Conservation (phyloP, 306 rosid species). For the Rosa lucieae region DNA sequence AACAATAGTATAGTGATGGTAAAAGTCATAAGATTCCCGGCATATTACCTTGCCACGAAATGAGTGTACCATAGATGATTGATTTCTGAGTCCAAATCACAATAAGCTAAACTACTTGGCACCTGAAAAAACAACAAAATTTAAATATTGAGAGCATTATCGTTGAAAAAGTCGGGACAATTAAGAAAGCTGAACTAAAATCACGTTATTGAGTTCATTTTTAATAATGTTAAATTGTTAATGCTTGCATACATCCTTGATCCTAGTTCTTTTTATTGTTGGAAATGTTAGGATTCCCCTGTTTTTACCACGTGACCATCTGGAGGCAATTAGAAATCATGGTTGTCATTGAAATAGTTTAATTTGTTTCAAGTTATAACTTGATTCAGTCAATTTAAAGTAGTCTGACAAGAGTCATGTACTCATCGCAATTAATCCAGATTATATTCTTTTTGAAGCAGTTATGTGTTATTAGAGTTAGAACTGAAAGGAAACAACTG, state of each 20-base stretch:
- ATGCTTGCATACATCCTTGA: background rate
- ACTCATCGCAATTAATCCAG: no score
- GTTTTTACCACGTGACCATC: no score
- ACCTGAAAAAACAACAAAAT: background rate
- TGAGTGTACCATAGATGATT: constrained; percentile 6
- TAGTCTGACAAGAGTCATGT: no score
- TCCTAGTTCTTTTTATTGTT: background rate
- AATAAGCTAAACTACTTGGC: constrained; percentile 19
- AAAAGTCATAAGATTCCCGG: constrained; percentile 25
- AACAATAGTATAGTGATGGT: constrained; percentile 12
- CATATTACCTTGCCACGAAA: constrained; percentile 31
- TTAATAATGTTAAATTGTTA: background rate
- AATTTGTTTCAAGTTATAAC: no score
- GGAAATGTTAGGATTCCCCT: background rate
- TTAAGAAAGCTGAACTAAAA: background rate
- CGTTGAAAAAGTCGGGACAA: background rate
- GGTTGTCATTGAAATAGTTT: no score
- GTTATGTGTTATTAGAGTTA: background rate
- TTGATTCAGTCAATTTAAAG: no score
- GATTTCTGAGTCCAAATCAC: constrained; percentile 10
- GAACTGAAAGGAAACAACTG: background rate
- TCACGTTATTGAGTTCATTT: background rate
- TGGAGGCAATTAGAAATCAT: no score
- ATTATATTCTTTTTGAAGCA: background rate
- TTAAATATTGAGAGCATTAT: background rate